These are phyloP conservation scores for Gloeopeniophorella convolvens DNA, from an alignment of 768 basidiomycete genomes.

Conservation along the genomic window DNA sequence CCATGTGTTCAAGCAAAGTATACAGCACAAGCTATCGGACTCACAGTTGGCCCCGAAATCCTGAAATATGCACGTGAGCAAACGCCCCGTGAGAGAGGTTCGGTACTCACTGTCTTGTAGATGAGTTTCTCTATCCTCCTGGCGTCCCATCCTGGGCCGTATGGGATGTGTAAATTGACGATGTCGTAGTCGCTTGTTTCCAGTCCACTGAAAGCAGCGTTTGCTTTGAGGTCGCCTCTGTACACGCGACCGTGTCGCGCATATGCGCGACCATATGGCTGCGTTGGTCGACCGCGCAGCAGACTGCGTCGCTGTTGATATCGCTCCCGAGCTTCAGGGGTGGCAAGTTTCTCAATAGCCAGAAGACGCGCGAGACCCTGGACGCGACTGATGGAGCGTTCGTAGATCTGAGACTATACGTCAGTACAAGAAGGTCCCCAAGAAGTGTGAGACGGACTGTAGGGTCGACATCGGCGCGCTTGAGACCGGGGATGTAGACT, in stretches of 20 bases:
- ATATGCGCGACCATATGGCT: constrained; percentile 8
- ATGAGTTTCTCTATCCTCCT: constrained; percentile 49
- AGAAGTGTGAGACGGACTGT: constrained; percentile 34
- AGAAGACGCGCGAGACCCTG: constrained; percentile 57
- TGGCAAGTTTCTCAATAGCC: constrained; percentile 51
- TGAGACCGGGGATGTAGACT: constrained; percentile 47
- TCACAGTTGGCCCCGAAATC: constrained; percentile 48
- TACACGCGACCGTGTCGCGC: constrained; percentile 29
- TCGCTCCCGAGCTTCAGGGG: constrained; percentile 35
- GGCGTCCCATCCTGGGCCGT: constrained; percentile 55
- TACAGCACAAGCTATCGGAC: constrained; percentile 28
- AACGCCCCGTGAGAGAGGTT: neutral
- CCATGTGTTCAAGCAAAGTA: neutral
- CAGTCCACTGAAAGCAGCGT: constrained; percentile 35
- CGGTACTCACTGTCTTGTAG: constrained; percentile 43
- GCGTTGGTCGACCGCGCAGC: constrained; percentile 44
- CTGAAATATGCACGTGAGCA: constrained; percentile 25
- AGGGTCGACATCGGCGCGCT: constrained; percentile 48
- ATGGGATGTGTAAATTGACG: constrained; percentile 49
- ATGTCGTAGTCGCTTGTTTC: constrained; percentile 57
- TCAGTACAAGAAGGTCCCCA: neutral
- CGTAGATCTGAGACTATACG: constrained; percentile 41
- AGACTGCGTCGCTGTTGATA: constrained; percentile 44
- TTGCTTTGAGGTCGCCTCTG: constrained; percentile 51
- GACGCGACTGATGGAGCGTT: constrained; percentile 49